These are phyloP conservation scores for Trichoderma asperellum DNA, from an alignment of 2,329 filamentous ascomycete genomes.

Conservation along the genomic window DNA sequence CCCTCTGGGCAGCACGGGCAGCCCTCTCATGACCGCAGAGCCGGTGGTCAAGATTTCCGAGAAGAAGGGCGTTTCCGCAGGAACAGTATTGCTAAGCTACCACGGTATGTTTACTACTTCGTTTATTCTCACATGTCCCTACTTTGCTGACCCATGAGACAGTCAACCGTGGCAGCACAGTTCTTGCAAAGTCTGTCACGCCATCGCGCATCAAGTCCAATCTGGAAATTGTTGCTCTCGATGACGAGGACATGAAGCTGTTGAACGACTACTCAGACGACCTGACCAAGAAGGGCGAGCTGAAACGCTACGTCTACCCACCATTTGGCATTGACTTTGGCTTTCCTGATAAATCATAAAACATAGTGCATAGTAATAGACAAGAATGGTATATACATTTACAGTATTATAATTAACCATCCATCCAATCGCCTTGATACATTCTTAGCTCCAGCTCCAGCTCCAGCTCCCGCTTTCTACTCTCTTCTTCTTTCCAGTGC, in stretches of 20 bases:
- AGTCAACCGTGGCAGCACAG: constrained; percentile 71
- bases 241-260: constrained; percentile 64
- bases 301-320: constrained; percentile 68
- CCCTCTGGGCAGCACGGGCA: constrained; percentile 66
- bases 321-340: constrained; percentile 71
- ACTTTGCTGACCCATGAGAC: constrained; percentile 5
- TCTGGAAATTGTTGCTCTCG: constrained; percentile 66
- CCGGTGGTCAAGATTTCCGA: constrained; percentile 66
- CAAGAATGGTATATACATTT: not conserved
- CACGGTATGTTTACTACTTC: constrained; percentile 57
- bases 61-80: constrained; percentile 64
- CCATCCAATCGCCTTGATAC: not conserved
- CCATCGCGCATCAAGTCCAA: constrained; percentile 71
- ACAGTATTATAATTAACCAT: not conserved
- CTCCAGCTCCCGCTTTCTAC: not conserved
- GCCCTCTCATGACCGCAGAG: constrained; percentile 66
- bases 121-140: no score
- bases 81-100: constrained; percentile 70
- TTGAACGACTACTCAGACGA: constrained; percentile 59
- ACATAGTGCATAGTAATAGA: constrained; percentile 24
- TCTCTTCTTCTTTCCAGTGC: not conserved
- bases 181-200: constrained; percentile 74
- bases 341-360: constrained; percentile 66
- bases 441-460: not conserved
- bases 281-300: constrained; percentile 54